Base-by-base conservation (phyloP, 2,329 filamentous ascomycete genomes). In the Penicillium hordei region DNA sequence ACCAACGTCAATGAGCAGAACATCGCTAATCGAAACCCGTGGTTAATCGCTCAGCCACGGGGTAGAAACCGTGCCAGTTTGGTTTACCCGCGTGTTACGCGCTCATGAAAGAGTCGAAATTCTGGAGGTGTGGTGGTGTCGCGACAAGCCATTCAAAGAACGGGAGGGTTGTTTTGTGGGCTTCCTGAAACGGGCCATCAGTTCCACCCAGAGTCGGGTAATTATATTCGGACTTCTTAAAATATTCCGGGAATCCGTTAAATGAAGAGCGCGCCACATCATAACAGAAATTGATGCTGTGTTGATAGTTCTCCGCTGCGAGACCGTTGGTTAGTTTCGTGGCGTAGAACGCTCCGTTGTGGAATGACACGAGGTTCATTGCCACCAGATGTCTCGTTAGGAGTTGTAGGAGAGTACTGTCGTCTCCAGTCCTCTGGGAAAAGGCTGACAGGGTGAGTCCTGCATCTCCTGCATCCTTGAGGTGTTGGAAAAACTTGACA, bases 71-170 rank as follows among this genome's bases (percentile, higher is more conserved):
- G 36, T 67, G 68, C 75, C 73, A 78, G 7, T 71, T 69, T 17
- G 70, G 65, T 51, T 75, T 76, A 6, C 75, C 75, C 3, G 70
- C 70, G 19, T 72, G 69, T 55, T 77, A 76, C 8, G 72, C 71
- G 1, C 63, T 63, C 75, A 78, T 77, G 55, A 75, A 76, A 23
- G 62, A 72, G 51, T 69, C 70, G 57, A 77, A 76, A 8, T 65
- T 50, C 8, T 70, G 60, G 0, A 76, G 64, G 55, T 75, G 65
- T 5, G 72, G 73, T 0, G 74, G 72, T 10, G 71, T 76, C 1
- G 66, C 63, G 23, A 72, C 68, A 0, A 78, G 57, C 71, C 73
- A 77, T 17, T 70, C 68, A 55, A 76, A 76, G 48, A 76, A 74
- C 0, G 70, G 63, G 4, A 76, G 62, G 2, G 71, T 15, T 0